Percentiles rank a stretch among this genome's conserved stretches.
Evolutionary conservation across 1,139 yeast genomes (phyloP).

Genomic region (Nakaseomyces delphensis): DNA sequence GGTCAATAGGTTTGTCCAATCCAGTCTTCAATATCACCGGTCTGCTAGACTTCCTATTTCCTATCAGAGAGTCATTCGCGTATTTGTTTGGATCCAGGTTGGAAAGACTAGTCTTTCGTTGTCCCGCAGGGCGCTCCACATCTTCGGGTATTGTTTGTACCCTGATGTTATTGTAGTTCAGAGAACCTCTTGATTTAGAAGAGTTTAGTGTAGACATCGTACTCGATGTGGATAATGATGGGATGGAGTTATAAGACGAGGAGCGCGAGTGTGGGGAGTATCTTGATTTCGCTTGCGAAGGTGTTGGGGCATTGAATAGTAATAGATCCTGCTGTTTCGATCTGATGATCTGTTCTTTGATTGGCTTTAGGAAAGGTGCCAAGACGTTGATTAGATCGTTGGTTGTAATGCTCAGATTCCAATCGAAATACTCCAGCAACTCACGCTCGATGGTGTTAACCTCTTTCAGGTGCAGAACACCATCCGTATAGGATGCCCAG

Average conservation of each 20-base stretch:
- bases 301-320: conserved; percentile 16
- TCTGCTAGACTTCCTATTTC: conserved; percentile 11
- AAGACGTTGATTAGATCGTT: conserved; percentile 61
- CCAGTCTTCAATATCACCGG: conserved; percentile 18
- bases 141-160: conserved; percentile 7
- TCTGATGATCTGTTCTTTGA: conserved; percentile 37
- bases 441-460: conserved; percentile 91
- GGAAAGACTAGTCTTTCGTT: neutral
- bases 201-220: conserved; percentile 24
- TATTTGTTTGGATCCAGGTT: conserved; percentile 5
- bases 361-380: conserved; percentile 67
- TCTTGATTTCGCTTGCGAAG: conserved; percentile 11
- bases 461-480: conserved; percentile 64
- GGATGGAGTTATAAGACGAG: conserved; percentile 21
- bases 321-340: conserved; percentile 14
- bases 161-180: conserved; percentile 8
- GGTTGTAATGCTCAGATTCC: conserved; percentile 68
- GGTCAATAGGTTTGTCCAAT: conserved; percentile 9
- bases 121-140: neutral
- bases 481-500: conserved; percentile 89
- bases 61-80: conserved; percentile 3
- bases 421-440: conserved; percentile 66
- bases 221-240: conserved; percentile 24
- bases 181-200: conserved; percentile 9
- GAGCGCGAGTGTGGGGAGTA: conserved; percentile 16